phyloP scores from a whole-genome alignment of 345 rosid species.

The Euclidium syriacum region DNA sequence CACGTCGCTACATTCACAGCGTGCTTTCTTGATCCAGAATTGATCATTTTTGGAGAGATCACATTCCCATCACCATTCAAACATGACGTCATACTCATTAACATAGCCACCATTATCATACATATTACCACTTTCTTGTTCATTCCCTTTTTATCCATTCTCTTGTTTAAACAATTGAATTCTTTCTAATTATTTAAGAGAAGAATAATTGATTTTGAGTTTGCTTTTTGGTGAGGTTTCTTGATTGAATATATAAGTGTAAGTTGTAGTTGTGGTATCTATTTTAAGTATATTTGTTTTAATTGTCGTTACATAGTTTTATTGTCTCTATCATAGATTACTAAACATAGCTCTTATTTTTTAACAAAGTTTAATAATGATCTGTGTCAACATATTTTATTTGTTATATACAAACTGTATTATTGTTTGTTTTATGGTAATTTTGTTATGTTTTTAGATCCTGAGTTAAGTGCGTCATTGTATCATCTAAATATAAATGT shows the following conservation, averaged over 20 bases:
- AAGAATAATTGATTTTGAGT: not conserved
- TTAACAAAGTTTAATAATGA: no score
- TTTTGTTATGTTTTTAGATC: not conserved
- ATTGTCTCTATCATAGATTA: no score
- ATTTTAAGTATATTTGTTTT: no score
- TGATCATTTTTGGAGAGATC: no score
- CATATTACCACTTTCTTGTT: no score
- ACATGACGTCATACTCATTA: not conserved
- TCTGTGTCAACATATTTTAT: no score
- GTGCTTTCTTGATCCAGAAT: no score
- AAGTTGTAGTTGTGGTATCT: no score
- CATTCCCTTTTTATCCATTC: slow-evolving; percentile 1
- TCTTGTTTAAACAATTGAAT: not conserved
- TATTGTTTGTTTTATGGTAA: no score
- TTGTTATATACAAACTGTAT: no score
- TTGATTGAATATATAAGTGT: not conserved
- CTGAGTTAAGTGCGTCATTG: not conserved
- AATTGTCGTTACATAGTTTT: no score
- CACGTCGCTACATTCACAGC: not conserved
- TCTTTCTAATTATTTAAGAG: not conserved
- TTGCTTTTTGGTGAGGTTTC: not conserved
- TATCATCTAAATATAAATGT: not conserved
- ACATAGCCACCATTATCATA: slow-evolving; percentile 1
- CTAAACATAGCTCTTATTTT: not conserved
- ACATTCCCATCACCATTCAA: not conserved